These are phyloP conservation scores for Gynostemma pentaphyllum DNA, from an alignment of 306 rosid species.

Conservation along the genomic window DNA sequence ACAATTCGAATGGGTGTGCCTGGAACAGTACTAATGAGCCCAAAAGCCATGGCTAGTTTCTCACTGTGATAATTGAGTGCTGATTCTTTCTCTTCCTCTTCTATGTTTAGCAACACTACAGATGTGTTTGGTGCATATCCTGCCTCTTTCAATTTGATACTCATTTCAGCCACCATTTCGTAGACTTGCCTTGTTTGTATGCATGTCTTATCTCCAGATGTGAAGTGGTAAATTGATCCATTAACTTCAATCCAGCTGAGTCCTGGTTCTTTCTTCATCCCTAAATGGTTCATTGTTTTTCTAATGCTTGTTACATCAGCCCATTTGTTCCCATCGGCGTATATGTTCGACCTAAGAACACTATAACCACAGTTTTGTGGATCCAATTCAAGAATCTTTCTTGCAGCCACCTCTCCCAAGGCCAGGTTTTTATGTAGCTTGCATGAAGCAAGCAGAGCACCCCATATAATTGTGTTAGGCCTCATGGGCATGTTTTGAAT, in stretches of 20 bases:
- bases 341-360: slow-evolving; percentile 56
- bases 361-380: slow-evolving; percentile 38
- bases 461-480: slow-evolving; percentile 42
- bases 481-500: slow-evolving; percentile 42
- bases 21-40: slow-evolving; percentile 39
- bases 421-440: slow-evolving; percentile 30
- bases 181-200: slow-evolving; percentile 30
- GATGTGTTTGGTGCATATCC: slow-evolving; percentile 44
- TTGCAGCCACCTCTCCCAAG: slow-evolving; percentile 49
- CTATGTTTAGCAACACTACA: slow-evolving; percentile 33
- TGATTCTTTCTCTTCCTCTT: slow-evolving; percentile 47
- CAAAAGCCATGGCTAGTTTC: slow-evolving; percentile 64
- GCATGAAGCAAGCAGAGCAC: slow-evolving; percentile 58
- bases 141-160: slow-evolving; percentile 29
- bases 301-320: slow-evolving; percentile 35
- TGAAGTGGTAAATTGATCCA: slow-evolving; percentile 45
- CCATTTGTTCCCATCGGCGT: slow-evolving; percentile 52
- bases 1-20: slow-evolving; percentile 41
- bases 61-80: slow-evolving; percentile 47
- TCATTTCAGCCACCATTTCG: slow-evolving; percentile 44
- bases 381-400: slow-evolving; percentile 40
- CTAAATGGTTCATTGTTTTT: slow-evolving; percentile 29
- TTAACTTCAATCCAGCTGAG: slow-evolving; percentile 45
- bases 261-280: slow-evolving; percentile 52
- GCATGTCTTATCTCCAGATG: slow-evolving; percentile 42